Conservation (phyloP, 768 basidiomycete genomes). For the Candolleomyces efflorescens region DNA sequence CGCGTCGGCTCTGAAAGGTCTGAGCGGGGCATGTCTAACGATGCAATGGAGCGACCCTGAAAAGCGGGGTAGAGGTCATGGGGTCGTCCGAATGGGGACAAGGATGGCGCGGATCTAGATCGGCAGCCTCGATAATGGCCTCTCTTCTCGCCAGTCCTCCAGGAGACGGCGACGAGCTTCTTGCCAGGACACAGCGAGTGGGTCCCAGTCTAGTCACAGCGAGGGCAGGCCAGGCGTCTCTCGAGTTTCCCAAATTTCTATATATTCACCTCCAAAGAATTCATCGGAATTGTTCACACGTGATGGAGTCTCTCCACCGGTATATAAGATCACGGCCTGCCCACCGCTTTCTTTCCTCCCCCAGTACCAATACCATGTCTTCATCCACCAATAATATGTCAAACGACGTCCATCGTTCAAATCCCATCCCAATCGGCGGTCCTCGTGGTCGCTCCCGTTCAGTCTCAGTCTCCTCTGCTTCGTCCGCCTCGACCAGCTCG, state of each 20-base stretch:
- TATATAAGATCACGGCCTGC: background rate
- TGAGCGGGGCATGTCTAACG: no score
- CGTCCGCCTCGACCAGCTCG: slow-evolving; percentile 50
- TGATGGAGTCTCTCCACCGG: slow-evolving; percentile 6
- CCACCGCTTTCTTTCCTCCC: slow-evolving; percentile 7
- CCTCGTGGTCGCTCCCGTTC: slow-evolving; percentile 50
- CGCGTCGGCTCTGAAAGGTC: no score
- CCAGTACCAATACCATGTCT: slow-evolving; percentile 23
- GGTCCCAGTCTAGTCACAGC: background rate
- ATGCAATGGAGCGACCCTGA: background rate
- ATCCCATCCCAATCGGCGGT: slow-evolving; percentile 59
- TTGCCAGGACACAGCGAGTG: background rate
- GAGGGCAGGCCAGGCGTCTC: no score
- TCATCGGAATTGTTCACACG: no score
- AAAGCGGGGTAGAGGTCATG: slow-evolving; percentile 4
- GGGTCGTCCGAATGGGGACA: background rate
- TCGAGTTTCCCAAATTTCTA: no score
- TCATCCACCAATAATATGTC: slow-evolving; percentile 27
- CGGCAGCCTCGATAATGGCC: background rate
- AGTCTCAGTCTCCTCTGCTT: slow-evolving; percentile 56
- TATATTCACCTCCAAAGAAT: no score
- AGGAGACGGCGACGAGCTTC: no score
- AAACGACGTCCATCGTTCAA: slow-evolving; percentile 42
- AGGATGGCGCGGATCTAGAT: background rate
- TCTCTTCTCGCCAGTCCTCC: background rate